Base-by-base conservation (phyloP, 768 basidiomycete genomes). In the Collybia sordida region DNA sequence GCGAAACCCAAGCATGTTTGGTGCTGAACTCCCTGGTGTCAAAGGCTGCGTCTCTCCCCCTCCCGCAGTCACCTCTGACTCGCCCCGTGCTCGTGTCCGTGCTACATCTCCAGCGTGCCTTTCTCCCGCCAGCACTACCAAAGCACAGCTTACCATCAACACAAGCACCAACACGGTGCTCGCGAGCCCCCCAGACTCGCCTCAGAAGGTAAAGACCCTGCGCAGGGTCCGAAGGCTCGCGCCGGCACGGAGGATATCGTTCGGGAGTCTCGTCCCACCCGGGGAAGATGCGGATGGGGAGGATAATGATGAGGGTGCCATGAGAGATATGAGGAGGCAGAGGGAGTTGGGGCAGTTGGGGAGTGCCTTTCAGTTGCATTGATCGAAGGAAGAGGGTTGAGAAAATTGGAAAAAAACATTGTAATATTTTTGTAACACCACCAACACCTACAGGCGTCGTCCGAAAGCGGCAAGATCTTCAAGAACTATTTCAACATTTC, bases 291-390 rank as follows among this genome's bases (percentile, higher is more conserved):
- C 68, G 17, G 67, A 73, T 54, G 68, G 58, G 27, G 63, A 70
- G 45, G 66, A 66, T 49, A 65, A 70, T 22, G 63, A 64, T n/a
- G 66, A 63, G 25, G 49, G 48, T 7, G 17, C 36, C 22, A 50
- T 21, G 43, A 42, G 52, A 11, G 53, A 51, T 19, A 48, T 46
- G 1, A 40, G 35, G 43, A 56, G 50, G 25, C 55, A 55, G 45
- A 49, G 57, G 23, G 57, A 54, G 31, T 39, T 55, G 37, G 52
- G 64, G 39, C 70, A 70, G 49, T 64, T 91, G 43, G 89, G 79
- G 23, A 90, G 87, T 59, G 89, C 89, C 22, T 88, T 92, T 64
- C 83, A 86, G 56, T 66, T 87, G 65, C 74, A 70, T 12, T 86
- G 57, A 74, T 11, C 9, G n/a, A n/a, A 14, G 22, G 45, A 38